Percentiles rank a stretch among this genome's conserved stretches.
Conservation (phyloP, 805 yeast genomes). For the Lachancea thermotolerans region DNA sequence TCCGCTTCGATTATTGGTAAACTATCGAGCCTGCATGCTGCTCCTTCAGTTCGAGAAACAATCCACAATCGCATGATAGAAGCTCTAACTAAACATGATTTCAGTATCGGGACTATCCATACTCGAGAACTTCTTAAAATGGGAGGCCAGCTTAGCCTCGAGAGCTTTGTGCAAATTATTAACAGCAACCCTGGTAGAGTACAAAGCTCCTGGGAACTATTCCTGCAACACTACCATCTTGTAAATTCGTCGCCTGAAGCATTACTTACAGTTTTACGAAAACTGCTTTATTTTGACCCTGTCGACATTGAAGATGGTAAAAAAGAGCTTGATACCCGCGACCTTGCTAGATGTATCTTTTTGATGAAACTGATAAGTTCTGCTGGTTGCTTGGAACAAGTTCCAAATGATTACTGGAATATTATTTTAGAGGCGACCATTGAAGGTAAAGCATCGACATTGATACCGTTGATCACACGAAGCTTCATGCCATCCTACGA, state of each 20-base stretch:
- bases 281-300: slow-evolving; percentile 35
- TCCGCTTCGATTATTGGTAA: slow-evolving; percentile 14
- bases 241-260: slow-evolving; percentile 21
- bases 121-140: slow-evolving; percentile 22
- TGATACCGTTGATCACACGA: slow-evolving; percentile 2
- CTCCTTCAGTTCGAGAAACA: slow-evolving; percentile 10
- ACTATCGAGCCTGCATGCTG: slow-evolving; percentile 7
- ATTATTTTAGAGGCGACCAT: not conserved
- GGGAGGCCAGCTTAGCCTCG: slow-evolving; percentile 16
- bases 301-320: slow-evolving; percentile 32
- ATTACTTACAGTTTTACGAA: slow-evolving; percentile 29
- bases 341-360: slow-evolving; percentile 22
- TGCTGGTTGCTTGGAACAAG: not conserved
- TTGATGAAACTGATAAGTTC: slow-evolving; percentile 8
- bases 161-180: slow-evolving; percentile 32
- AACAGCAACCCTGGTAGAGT: slow-evolving; percentile 49
- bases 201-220: slow-evolving; percentile 42
- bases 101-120: slow-evolving; percentile 29
- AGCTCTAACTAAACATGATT: slow-evolving; percentile 26
- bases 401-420: slow-evolving; percentile 1
- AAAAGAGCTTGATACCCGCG: slow-evolving; percentile 12
- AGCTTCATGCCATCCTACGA: not conserved
- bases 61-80: slow-evolving; percentile 28
- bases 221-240: slow-evolving; percentile 19
- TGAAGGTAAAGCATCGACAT: slow-evolving; percentile 5